A percentile compares a stretch with the other conserved stretches of the same genome.
Evolutionary conservation across 2,329 filamentous ascomycete species (phyloP).

Genomic region (Emmonsiellopsis sp.): DNA sequence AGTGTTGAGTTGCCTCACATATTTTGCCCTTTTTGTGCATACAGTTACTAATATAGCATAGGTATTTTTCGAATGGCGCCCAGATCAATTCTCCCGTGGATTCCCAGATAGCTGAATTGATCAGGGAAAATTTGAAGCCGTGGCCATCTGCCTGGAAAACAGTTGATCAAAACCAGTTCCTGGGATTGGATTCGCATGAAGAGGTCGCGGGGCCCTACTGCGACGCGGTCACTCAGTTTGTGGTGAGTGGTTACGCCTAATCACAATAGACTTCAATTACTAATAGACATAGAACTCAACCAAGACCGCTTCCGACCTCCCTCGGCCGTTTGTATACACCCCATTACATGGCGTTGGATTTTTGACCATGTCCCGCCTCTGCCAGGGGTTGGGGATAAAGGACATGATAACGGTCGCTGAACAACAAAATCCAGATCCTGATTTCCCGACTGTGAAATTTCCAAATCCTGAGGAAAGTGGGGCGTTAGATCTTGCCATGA

Average conservation of each 20-base stretch:
- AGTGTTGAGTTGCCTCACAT: slow-evolving; percentile 32
- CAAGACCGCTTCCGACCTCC: slow-evolving; percentile 1
- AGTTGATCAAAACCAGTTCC: slow-evolving; percentile 35
- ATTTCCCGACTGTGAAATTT: slow-evolving; percentile 56
- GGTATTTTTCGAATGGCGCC: slow-evolving; percentile 55
- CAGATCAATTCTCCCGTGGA: slow-evolving; percentile 59
- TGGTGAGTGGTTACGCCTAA: slow-evolving; percentile 16
- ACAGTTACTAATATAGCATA: slow-evolving; percentile 19
- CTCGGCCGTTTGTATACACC: slow-evolving; percentile 34
- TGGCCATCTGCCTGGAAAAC: slow-evolving; percentile 35
- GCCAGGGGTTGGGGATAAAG: slow-evolving; percentile 23
- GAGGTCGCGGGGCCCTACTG: slow-evolving; percentile 22
- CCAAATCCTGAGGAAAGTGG: slow-evolving; percentile 59
- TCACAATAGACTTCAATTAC: neutral
- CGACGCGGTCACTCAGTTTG: slow-evolving; percentile 22
- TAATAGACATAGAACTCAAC: neutral
- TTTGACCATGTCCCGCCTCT: slow-evolving; percentile 25
- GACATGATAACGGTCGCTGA: slow-evolving; percentile 28
- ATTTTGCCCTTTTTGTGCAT: neutral
- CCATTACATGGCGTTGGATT: slow-evolving; percentile 34
- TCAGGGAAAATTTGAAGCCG: slow-evolving; percentile 47
- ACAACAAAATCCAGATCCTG: slow-evolving; percentile 51
- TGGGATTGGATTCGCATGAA: slow-evolving; percentile 21
- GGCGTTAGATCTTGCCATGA: slow-evolving; percentile 51
- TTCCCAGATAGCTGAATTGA: slow-evolving; percentile 48